Base-by-base conservation (phyloP, 176 grass and related monocot genomes). In the Rhynchospora breviuscula region DNA sequence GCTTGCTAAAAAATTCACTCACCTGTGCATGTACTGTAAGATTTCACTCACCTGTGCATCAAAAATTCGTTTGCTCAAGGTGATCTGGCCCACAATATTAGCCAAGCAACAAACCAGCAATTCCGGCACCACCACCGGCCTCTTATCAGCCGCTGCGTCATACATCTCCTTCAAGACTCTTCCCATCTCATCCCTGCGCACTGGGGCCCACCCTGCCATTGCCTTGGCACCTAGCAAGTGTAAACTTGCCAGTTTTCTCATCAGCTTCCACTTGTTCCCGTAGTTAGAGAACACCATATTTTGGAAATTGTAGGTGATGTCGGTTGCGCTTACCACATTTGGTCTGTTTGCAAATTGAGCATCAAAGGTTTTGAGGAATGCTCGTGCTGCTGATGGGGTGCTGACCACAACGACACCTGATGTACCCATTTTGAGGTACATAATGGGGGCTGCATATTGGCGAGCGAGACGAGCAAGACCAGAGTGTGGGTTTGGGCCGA, bases 261-360 rank as follows among this genome's bases (percentile, higher is more conserved):
- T 91, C 56, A 97, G 84, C 94, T 97, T 93, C 94, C 91, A 97
- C 78, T 78, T 81, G 69, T 86, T 21, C 0, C 91, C 89, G 81
- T 97, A 97, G 89, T 88, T 60, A 12, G 94, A 71, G 85, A 97
- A 93, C 89, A 97, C 94, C 94, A 97, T 97, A 91, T 97, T 93
- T 85, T 87, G 87, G 72, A 51, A 64, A 12, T 63, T 83, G 91
- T 97, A 97, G 0, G 94, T 97, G 91, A 97, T 93, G 78, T 97
- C 84, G 1, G 22, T 80, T 0, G 89, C 89, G 84, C 94, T 97
- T 21, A 87, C 89, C 40, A 93, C 87, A 6, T 62, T 79, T 1
- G 94, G 94, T 0, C 94, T 88, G 84, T 97, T 93, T 0, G 94
- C 91, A 81, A 85, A 97, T 19, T 67, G 82, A 6, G 86, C 87